These are phyloP conservation scores for Lagenidium giganteum DNA, from an alignment of 352 stramenopile species.

Conservation along the genomic window DNA sequence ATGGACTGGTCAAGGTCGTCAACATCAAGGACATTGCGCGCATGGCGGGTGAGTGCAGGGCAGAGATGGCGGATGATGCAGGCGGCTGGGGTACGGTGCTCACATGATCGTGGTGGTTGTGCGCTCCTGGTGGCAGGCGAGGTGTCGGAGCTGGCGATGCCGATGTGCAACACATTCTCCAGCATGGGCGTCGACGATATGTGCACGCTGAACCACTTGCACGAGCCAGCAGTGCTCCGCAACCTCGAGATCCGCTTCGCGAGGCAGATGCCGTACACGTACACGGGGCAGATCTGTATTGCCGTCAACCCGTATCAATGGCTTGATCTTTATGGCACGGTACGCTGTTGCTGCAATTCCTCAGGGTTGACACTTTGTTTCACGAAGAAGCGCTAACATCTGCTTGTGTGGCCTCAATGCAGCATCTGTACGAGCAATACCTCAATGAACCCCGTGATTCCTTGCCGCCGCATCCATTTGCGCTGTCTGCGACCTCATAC, in stretches of 20 bases:
- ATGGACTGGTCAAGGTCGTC: conserved; percentile 41
- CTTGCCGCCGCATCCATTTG: conserved; percentile 54
- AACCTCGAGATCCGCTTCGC: conserved; percentile 62
- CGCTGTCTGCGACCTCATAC: conserved; percentile 55
- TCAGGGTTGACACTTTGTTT: not conserved
- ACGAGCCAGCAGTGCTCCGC: conserved; percentile 59
- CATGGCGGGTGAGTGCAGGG: conserved; percentile 24
- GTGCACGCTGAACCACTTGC: conserved; percentile 62
- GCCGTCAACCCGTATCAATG: conserved; percentile 75
- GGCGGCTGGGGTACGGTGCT: not conserved
- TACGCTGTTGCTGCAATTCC: conserved; percentile 9
- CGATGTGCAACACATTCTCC: conserved; percentile 69
- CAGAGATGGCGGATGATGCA: not conserved
- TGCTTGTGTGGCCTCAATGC: not conserved
- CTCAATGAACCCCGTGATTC: conserved; percentile 37
- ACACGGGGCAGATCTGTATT: conserved; percentile 68
- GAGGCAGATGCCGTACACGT: conserved; percentile 63
- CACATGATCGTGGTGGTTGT: not conserved
- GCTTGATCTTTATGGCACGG: conserved; percentile 56
- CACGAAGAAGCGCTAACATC: not conserved
- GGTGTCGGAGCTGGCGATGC: conserved; percentile 65
- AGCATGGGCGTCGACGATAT: conserved; percentile 56
- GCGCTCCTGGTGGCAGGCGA: conserved; percentile 20
- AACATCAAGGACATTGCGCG: conserved; percentile 50
- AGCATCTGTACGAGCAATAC: conserved; percentile 51